phyloP scores from a whole-genome alignment of 495 filamentous ascomycete species.

The Geopyxis carbonaria region DNA sequence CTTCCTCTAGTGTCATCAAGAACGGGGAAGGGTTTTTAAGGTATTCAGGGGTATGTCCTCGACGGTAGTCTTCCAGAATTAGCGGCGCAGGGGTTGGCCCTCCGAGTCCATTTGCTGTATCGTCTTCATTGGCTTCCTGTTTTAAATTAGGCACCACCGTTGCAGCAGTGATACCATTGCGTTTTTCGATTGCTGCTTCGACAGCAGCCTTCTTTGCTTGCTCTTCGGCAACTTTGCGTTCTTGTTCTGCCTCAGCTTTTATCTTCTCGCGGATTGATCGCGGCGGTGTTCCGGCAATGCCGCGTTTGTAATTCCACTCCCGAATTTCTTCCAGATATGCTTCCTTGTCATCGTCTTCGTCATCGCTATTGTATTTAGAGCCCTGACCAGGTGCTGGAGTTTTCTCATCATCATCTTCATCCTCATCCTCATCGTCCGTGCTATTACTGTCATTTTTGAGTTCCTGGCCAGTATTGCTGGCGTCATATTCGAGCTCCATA shows the following conservation, averaged over 20 bases:
- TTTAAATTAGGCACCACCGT: conserved; percentile 4
- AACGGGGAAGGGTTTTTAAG: conserved; percentile 20
- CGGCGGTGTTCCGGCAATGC: conserved; percentile 23
- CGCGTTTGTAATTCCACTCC: conserved; percentile 21
- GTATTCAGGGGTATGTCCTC: conserved; percentile 20
- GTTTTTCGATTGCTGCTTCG: conserved; percentile 2
- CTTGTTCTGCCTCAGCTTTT: conserved; percentile 21
- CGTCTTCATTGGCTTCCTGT: conserved; percentile 1
- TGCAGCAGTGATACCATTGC: conserved; percentile 3
- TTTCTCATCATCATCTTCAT: conserved; percentile 16
- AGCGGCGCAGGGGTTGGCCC: conserved; percentile 10
- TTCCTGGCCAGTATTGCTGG: background rate
- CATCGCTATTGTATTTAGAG: conserved; percentile 15
- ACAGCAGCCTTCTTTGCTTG: conserved; percentile 20
- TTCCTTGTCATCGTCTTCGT: conserved; percentile 22
- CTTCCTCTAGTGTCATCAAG: conserved; percentile 49
- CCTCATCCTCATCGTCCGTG: conserved; percentile 10
- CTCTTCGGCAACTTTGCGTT: conserved; percentile 21
- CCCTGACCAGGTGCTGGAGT: conserved; percentile 4
- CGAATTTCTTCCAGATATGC: conserved; percentile 23
- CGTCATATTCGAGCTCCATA: conserved; percentile 10
- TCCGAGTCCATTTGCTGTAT: conserved; percentile 1
- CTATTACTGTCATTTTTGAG: background rate
- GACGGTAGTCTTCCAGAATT: conserved; percentile 14
- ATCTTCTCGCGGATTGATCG: conserved; percentile 17